Evolutionary conservation across 495 filamentous ascomycete species (phyloP).

Genomic region (Neurospora sp.): DNA sequence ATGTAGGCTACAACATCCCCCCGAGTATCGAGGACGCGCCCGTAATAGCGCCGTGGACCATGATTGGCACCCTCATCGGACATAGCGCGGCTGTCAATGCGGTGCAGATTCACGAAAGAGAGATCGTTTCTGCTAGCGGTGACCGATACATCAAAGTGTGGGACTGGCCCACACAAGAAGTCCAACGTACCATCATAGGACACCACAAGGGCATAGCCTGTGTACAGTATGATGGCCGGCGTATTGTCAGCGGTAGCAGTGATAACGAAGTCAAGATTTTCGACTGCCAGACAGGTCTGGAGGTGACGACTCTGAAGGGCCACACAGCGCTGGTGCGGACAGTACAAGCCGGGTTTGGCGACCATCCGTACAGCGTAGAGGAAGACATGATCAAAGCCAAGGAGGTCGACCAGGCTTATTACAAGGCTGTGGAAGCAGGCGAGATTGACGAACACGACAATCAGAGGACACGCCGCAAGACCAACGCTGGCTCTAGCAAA

Average conservation of each 20-base stretch:
- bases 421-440: conserved; percentile 57
- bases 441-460: conserved; percentile 28
- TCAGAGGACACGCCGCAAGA: conserved; percentile 31
- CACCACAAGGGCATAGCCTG: conserved; percentile 96
- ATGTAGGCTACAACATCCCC: conserved; percentile 35
- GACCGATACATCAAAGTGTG: conserved; percentile 88
- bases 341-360: conserved; percentile 86
- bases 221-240: conserved; percentile 93
- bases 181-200: conserved; percentile 66
- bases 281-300: conserved; percentile 69
- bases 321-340: conserved; percentile 83
- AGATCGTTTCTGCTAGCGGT: conserved; percentile 89
- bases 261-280: conserved; percentile 94
- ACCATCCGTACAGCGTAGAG: conserved; percentile 68
- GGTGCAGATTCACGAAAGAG: conserved; percentile 76
- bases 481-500: conserved; percentile 68
- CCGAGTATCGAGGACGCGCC: conserved; percentile 32
- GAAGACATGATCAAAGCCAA: conserved; percentile 60
- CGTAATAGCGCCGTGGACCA: conserved; percentile 53
- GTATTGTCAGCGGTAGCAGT: conserved; percentile 91
- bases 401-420: conserved; percentile 61
- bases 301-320: conserved; percentile 75
- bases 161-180: conserved; percentile 73
- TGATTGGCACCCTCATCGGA: conserved; percentile 67
- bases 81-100: conserved; percentile 93